These are phyloP conservation scores for Macroventuria anomochaeta DNA, from an alignment of 2,329 filamentous ascomycete species.

Conservation along the genomic window DNA sequence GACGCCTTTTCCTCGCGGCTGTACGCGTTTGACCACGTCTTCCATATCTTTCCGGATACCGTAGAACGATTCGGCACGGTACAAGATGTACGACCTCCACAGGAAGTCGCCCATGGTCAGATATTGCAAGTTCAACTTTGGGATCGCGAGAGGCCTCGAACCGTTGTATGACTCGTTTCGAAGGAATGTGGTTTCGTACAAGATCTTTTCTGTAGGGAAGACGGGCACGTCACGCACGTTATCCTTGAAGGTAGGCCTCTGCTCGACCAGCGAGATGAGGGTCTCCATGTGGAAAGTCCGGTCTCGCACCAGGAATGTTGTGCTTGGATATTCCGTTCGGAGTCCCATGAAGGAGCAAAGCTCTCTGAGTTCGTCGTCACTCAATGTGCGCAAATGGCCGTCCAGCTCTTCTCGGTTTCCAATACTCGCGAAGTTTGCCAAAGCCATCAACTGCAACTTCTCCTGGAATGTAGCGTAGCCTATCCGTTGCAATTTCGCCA, in stretches of 20 bases:
- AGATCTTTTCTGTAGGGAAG: slow-evolving; percentile 79
- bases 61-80: slow-evolving; percentile 91
- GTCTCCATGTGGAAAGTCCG: slow-evolving; percentile 73
- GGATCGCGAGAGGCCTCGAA: slow-evolving; percentile 83
- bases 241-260: slow-evolving; percentile 82
- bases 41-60: slow-evolving; percentile 92
- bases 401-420: slow-evolving; percentile 80
- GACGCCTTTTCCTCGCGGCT: slow-evolving; percentile 72
- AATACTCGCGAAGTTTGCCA: slow-evolving; percentile 92
- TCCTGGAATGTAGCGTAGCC: slow-evolving; percentile 81
- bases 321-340: slow-evolving; percentile 79
- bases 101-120: slow-evolving; percentile 93
- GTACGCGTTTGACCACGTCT: slow-evolving; percentile 77
- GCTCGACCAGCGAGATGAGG: slow-evolving; percentile 76
- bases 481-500: slow-evolving; percentile 81
- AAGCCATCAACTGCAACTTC: slow-evolving; percentile 86
- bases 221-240: slow-evolving; percentile 72
- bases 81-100: slow-evolving; percentile 91
- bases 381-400: slow-evolving; percentile 73
- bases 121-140: slow-evolving; percentile 95
- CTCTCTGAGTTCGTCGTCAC: slow-evolving; percentile 74
- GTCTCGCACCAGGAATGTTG: slow-evolving; percentile 67
- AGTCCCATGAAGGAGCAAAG: slow-evolving; percentile 77
- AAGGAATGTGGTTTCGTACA: slow-evolving; percentile 81
- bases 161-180: slow-evolving; percentile 89